Evolutionary conservation across 2,329 filamentous ascomycete species (phyloP).

Genomic region (Aspergillus niger): DNA sequence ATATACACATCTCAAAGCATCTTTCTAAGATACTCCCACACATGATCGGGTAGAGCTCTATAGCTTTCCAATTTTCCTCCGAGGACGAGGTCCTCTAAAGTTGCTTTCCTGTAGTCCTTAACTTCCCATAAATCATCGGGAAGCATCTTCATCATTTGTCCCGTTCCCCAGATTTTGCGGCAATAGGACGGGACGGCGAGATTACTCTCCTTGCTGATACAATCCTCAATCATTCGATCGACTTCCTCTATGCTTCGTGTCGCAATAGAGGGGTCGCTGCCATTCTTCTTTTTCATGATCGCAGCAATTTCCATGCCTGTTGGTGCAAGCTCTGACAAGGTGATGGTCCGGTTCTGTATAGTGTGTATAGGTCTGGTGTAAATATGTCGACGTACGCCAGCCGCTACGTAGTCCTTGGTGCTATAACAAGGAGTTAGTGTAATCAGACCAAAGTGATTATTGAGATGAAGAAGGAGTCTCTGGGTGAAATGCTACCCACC

Average conservation of each 20-base stretch:
- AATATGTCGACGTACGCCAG: conserved; percentile 22
- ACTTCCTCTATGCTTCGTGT: too few species aligned
- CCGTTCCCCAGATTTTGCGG: conserved; percentile 22
- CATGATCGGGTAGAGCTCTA: not conserved
- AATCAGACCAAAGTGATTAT: not conserved
- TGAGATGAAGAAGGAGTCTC: not conserved
- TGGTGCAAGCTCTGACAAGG: conserved; percentile 15
- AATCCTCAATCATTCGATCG: too few species aligned
- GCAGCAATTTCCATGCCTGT: conserved; percentile 19
- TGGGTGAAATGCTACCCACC: conserved; percentile 12
- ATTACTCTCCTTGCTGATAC: too few species aligned
- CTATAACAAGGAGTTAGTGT: not conserved
- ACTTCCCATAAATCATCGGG: conserved; percentile 21
- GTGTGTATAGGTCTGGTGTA: conserved; percentile 14
- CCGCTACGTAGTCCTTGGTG: conserved; percentile 19
- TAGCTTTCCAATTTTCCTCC: not conserved
- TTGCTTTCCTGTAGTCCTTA: conserved; percentile 11
- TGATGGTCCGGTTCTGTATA: conserved; percentile 12
- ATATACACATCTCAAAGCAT: too few species aligned
- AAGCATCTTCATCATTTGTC: conserved; percentile 9
- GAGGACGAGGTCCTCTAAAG: not conserved
- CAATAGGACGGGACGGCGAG: conserved; percentile 10
- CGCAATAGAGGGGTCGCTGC: too few species aligned
- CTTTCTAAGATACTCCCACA: not conserved
- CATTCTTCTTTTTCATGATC: conserved; percentile 6